Conservation (phyloP, 148 eudicot species). For the Rhododendron ovatum region DNA sequence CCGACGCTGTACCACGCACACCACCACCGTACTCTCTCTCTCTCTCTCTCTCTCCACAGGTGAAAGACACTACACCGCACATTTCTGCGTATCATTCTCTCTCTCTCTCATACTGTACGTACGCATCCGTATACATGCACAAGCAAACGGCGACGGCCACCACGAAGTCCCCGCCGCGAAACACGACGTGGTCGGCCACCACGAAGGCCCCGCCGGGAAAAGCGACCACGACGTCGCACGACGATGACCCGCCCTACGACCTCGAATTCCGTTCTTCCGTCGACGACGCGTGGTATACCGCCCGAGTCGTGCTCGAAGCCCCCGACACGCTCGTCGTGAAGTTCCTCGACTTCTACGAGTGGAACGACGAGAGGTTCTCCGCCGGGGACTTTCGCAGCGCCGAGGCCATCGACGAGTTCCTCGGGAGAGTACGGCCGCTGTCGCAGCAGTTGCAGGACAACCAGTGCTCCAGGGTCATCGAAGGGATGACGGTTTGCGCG, state of each 20-base stretch:
- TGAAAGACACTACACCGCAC: no score
- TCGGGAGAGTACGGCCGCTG: constrained; percentile 29
- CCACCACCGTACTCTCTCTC: not conserved
- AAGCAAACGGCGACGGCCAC: not conserved
- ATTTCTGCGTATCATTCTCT: not conserved
- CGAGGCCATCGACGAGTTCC: constrained; percentile 23
- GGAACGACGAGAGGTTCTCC: constrained; percentile 10
- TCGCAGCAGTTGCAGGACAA: constrained; percentile 43
- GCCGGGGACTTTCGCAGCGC: constrained; percentile 13
- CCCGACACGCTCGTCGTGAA: constrained; percentile 30
- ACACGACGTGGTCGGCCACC: not conserved
- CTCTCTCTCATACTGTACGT: not conserved
- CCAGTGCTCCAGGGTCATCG: constrained; percentile 27
- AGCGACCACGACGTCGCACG: not conserved
- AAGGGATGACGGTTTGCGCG: constrained; percentile 46
- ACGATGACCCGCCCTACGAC: constrained; percentile 14
- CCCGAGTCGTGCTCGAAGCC: constrained; percentile 11
- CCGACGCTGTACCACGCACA: no score
- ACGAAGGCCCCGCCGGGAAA: not conserved
- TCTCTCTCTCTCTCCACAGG: no score
- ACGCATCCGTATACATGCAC: not conserved
- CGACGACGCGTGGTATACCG: constrained; percentile 59
- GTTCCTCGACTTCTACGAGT: constrained; percentile 25
- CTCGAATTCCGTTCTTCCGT: constrained; percentile 25
- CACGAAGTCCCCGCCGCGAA: not conserved